Base-by-base conservation (phyloP, 2,329 filamentous ascomycete genomes). In the Coniosporium tulheliwenetii region DNA sequence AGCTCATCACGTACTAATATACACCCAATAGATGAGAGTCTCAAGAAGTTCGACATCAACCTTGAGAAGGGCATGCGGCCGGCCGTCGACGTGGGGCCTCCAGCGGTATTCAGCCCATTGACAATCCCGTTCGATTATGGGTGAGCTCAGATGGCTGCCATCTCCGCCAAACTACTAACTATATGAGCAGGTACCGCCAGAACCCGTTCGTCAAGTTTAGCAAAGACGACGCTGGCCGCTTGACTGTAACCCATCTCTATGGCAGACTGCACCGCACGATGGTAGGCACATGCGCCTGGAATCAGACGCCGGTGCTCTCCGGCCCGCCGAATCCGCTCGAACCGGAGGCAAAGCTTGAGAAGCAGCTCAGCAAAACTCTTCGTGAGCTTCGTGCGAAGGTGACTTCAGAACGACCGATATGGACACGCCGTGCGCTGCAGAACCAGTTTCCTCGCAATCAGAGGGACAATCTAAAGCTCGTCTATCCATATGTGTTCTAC, bases 401-500 rank as follows among this genome's bases (percentile, higher is more conserved):
- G 5, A 79, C 96, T 52, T 66, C 77, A 3, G 65, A 79, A 40
- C 74, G 89, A 0, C 86, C 87, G 0, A 76, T 94, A 37, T 93
- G 87, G 77, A 95, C 89, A 3, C 76, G 87, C 0, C 77, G 89
- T 14, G 81, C 81, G 2, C 69, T 94, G 10, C 70, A 81, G 50
- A 95, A 94, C 59, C 70, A 73, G 40, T 67, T 95, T 29, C 60
- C 62, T 30, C 60, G 62, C 45, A 64, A 69, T 38, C 67, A 68
- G 43, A 66, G 69, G 19, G 66, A 68, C 40, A 60, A 65, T 13
- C 63, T 94, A 44, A 81, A 85, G 51, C 73, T 81, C 53, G 83
- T 83, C 37, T 73, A 87, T 40, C 81, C 85, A 46, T 89, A 91
- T 51, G 77, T 85, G 4, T 86, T 83, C 8, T 98, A 94, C 62